Conservation (phyloP, 495 filamentous ascomycete genomes). For the Polyplosphaeria fusca region DNA sequence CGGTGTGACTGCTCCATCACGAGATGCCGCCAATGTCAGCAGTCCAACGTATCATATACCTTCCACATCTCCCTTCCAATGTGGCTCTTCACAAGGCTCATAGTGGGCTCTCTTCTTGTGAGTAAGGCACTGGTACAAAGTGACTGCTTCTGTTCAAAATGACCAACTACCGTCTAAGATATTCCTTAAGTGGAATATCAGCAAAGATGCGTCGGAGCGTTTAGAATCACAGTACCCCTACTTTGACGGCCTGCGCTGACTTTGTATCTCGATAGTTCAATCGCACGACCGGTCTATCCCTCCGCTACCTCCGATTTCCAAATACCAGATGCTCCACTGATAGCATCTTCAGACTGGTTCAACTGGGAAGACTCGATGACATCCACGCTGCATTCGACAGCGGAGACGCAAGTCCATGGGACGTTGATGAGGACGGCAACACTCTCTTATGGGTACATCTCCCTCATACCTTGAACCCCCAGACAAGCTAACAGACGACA, state of each 20-base stretch:
- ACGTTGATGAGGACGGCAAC: background rate
- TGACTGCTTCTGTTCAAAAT: no score
- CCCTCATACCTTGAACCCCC: background rate
- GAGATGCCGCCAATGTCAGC: background rate
- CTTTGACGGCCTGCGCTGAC: background rate
- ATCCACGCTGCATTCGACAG: background rate
- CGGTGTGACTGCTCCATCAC: background rate
- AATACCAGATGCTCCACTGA: background rate
- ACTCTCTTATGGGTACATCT: background rate
- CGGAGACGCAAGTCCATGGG: background rate
- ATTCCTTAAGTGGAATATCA: no score
- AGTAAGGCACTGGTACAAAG: no score
- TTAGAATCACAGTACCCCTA: no score
- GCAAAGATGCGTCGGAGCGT: no score
- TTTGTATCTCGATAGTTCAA: background rate
- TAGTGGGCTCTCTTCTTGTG: no score
- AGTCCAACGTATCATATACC: background rate
- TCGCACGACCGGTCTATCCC: background rate
- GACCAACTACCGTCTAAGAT: no score
- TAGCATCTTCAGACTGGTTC: background rate
- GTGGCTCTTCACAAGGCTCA: no score
- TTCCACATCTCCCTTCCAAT: background rate
- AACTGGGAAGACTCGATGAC: background rate
- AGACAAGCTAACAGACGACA: background rate
- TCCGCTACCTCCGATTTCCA: background rate